phyloP scores from a whole-genome alignment of 768 basidiomycete genomes.

The Phallus indusiatus region DNA sequence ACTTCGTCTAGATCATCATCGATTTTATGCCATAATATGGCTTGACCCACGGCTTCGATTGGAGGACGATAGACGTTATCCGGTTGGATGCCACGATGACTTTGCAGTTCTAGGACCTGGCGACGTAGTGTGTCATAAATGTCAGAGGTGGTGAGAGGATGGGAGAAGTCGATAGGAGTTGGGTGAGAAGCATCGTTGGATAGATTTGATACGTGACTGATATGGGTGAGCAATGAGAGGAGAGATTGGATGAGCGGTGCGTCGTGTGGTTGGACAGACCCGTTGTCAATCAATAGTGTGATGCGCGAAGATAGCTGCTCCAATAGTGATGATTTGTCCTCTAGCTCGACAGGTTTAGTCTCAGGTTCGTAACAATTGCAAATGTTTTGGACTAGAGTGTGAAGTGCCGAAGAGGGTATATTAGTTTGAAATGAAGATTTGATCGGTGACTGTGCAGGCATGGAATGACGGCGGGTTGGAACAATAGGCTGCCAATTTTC shows the following conservation, averaged over 20 bases:
- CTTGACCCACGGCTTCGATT: constrained; percentile 43
- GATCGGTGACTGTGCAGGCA: constrained; percentile 31
- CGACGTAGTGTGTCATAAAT: constrained; percentile 54
- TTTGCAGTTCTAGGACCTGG: constrained; percentile 59
- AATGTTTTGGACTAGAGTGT: constrained; percentile 53
- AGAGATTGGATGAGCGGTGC: constrained; percentile 59
- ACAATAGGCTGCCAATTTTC: constrained; percentile 43
- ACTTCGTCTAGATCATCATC: constrained; percentile 67
- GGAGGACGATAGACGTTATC: constrained; percentile 29
- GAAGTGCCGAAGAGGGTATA: constrained; percentile 35
- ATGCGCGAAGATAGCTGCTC: constrained; percentile 51
- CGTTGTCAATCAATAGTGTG: constrained; percentile 32
- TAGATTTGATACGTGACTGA: constrained; percentile 47
- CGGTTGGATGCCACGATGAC: constrained; percentile 40
- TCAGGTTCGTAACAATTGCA: constrained; percentile 34
- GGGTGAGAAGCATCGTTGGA: constrained; percentile 11
- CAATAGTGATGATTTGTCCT: constrained; percentile 43
- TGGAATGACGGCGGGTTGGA: constrained; percentile 51
- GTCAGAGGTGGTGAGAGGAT: constrained; percentile 22
- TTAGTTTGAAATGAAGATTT: constrained; percentile 18
- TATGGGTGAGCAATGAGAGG: constrained; percentile 57
- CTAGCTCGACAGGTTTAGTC: constrained; percentile 34
- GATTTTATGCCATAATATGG: constrained; percentile 66
- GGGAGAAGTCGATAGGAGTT: constrained; percentile 3
- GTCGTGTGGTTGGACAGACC: constrained; percentile 34